Percentiles rank a stretch among this genome's conserved stretches.
phyloP scores from a whole-genome alignment of 441 rosid genomes.

The Adansonia gregorii region DNA sequence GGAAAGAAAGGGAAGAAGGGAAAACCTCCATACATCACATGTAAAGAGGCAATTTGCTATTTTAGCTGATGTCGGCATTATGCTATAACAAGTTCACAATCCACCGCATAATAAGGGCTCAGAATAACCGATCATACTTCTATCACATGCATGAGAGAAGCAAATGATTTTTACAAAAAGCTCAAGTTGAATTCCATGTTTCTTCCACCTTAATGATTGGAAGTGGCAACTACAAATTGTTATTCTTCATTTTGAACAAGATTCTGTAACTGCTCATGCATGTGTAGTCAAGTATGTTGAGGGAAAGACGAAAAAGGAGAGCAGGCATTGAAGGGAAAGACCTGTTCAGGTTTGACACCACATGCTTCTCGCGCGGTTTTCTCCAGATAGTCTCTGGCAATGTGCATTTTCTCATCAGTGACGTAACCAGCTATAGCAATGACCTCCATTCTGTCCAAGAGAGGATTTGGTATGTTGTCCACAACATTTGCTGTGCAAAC shows the following conservation, averaged over 20 bases:
- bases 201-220: conserved; percentile 9
- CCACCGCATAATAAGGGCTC: background rate
- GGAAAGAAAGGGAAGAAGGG: background rate
- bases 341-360: conserved; percentile 96
- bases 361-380: conserved; percentile 83
- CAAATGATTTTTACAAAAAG: background rate
- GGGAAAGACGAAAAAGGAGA: background rate
- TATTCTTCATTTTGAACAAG: background rate
- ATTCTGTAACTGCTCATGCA: background rate
- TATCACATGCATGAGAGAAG: background rate
- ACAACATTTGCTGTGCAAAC: conserved; percentile 95
- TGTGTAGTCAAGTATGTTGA: background rate
- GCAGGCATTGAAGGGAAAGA: conserved; percentile 28
- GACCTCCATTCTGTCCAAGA: conserved; percentile 97
- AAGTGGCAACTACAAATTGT: conserved; percentile 12
- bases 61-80: conserved; percentile 9
- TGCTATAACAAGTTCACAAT: background rate
- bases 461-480: conserved; percentile 82
- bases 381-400: conserved; percentile 88
- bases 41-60: background rate
- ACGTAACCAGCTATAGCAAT: conserved; percentile 88
- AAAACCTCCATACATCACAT: background rate
- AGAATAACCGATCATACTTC: conserved; percentile 14
- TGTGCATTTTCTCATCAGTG: conserved; percentile 96
- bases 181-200: conserved; percentile 15